Conservation (phyloP, 2,329 filamentous ascomycete species). For the Sporothrix phasma region DNA sequence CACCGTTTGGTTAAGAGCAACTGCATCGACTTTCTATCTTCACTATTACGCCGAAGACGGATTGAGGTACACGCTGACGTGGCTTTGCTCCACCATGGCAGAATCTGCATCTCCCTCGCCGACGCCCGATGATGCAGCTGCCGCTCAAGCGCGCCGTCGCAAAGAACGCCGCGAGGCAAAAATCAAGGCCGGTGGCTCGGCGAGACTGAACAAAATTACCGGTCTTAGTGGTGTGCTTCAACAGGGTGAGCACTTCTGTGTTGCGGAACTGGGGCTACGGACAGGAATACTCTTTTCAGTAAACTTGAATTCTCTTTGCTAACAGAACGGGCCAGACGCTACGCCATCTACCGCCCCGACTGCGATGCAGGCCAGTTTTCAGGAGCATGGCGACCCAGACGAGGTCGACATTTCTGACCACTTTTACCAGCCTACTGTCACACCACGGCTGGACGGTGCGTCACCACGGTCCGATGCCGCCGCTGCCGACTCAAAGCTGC, state of each 20-base stretch:
- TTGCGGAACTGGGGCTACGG: neutral
- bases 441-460: conserved; percentile 29
- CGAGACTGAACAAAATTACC: conserved; percentile 65
- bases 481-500: conserved; percentile 49
- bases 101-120: conserved; percentile 27
- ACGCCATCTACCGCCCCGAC: neutral
- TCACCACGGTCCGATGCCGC: conserved; percentile 18
- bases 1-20: no score
- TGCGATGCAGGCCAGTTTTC: neutral
- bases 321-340: neutral
- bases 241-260: conserved; percentile 28
- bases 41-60: neutral
- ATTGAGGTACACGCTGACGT: neutral
- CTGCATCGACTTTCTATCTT: neutral
- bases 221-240: conserved; percentile 52
- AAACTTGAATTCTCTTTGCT: neutral
- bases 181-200: conserved; percentile 60
- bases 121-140: conserved; percentile 34
- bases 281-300: neutral
- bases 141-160: conserved; percentile 58
- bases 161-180: conserved; percentile 74
- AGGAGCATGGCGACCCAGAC: conserved; percentile 52
- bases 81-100: conserved; percentile 28
- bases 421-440: conserved; percentile 47
- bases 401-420: conserved; percentile 74